Evolutionary conservation across 2,329 filamentous ascomycete species (phyloP), one percentile per base, ranked within the genome.

Genomic region (Kalmusia sp.): DNA sequence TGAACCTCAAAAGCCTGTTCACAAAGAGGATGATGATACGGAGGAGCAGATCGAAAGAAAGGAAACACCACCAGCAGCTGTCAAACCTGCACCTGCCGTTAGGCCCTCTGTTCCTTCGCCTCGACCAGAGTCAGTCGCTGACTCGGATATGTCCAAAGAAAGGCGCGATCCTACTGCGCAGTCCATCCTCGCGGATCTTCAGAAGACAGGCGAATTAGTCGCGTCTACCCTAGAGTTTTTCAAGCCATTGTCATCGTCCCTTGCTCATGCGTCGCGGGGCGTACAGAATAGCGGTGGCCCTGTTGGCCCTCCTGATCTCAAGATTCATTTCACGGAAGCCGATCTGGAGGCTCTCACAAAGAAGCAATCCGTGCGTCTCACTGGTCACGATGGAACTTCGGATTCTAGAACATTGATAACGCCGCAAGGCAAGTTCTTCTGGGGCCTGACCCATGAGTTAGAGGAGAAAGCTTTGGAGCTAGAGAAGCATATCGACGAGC

Each of bases 381-480:
- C 71, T 25, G 73, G 74, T n/a, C 68, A 76, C n/a, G 73, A 78
- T 21, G 73, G 70, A 27, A 75, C 71, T n/a, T 61, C 73, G 24
- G 79, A 77, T 54, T 76, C 76, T 1, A 82, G 88, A 22, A 86
- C 90, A 58, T 82, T 93, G 61, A 84, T 93, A 47, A 92, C 90
- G 0, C 88, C 90, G 0, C 87, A 89, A 56, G 90, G 90, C 9
- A 87, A 91, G 57, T 90, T 89, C 68, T 80, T 93, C n/a, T 86
- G 88, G 59, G 88, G 89, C 52, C 75, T 95, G 49, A 86, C 82
- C 1, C 76, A 82, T 3, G 84, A 88, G 35, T 87, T 93, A 57
- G 90, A 93, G 67, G 80, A 87, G 28, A 82, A 83, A 4, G 93
- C 89, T 60, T 77, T 93, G 9, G 80, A 85, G 45, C 80, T 93